Conservation (phyloP, 345 rosid species). For the Pugionium dolabratum region DNA sequence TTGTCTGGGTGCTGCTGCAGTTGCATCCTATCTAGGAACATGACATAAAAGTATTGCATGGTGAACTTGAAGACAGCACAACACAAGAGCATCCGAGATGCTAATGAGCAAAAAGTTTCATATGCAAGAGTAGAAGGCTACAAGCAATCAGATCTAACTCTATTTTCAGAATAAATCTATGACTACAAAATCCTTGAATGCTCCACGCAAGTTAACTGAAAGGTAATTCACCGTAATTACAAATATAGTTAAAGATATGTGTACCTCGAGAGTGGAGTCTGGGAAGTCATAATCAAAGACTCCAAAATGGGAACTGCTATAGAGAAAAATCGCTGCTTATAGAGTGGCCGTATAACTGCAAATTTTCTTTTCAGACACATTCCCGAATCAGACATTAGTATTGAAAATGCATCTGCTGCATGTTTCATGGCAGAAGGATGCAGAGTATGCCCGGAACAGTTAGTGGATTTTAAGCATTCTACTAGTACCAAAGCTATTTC, state of each 20-base stretch:
- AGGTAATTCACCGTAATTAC: slow-evolving; percentile 14
- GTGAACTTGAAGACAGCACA: neutral
- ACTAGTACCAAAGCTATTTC: slow-evolving; percentile 60
- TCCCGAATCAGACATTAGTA: slow-evolving; percentile 76
- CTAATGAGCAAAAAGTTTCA: neutral
- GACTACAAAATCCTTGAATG: slow-evolving; percentile 8
- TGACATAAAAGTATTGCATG: slow-evolving; percentile 1
- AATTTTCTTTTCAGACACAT: slow-evolving; percentile 64
- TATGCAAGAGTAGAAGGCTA: neutral
- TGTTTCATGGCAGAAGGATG: slow-evolving; percentile 54
- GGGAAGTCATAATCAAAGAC: slow-evolving; percentile 55
- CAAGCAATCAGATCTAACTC: slow-evolving; percentile 10
- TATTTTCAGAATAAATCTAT: neutral
- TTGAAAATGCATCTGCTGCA: slow-evolving; percentile 83
- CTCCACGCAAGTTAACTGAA: neutral
- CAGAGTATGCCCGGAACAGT: slow-evolving; percentile 32
- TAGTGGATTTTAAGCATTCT: slow-evolving; percentile 55
- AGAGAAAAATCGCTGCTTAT: slow-evolving; percentile 85
- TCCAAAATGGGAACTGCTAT: slow-evolving; percentile 66
- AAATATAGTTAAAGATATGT: neutral
- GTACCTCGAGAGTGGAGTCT: slow-evolving; percentile 60
- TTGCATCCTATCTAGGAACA: neutral
- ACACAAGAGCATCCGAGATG: neutral
- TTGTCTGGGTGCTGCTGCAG: neutral
- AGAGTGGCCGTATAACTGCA: slow-evolving; percentile 79